Evolutionary conservation across 2,329 filamentous ascomycete genomes (phyloP), one percentile per base, ranked within the genome.

Genomic region (Fusarium sp.): DNA sequence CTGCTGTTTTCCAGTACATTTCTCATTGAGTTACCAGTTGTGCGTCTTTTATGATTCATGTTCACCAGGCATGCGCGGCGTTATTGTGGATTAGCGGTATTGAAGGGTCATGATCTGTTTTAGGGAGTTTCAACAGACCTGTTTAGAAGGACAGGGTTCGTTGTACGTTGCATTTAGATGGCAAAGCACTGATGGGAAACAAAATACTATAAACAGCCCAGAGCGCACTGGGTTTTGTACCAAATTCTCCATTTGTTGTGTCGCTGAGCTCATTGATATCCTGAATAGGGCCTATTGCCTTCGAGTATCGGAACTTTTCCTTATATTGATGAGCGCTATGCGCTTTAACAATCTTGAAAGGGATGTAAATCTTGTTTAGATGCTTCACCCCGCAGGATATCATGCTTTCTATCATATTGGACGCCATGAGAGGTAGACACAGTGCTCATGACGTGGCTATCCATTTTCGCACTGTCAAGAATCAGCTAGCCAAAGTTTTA

Each of bases 1-100:
- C 94, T 71, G 94, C 95, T 14, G 94, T 98, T 37, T 99, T 99
- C 80, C 96, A 99, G 86, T 99, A 98, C 82, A 98, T 99, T 77
- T 98, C 95, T 73, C 96, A 98, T 76, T 89, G 73, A 72, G 23
- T 13, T 42, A n/a, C 15, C n/a, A 33, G 35, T 35, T 35, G 32
- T 38, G 26, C 54, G 45, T 45, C n/a, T 70, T 48, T 50, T 23
- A 68, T 53, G 58, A 57, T 68, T 61, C 23, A 73, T 56, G 61
- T 62, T 64, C 37, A 63, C 37, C 46, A 55, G 40, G 52, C 45
- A 57, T 54, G 54, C 45, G 35, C 30, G 70, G 67, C 63, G 70
- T 71, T 71, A 17, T 73, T 40, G 26, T 33, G 37, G 65, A 55
- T 57, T 73, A 23, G 54, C 26, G 64, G 54, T 26, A 40, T 64